These are phyloP conservation scores for Hanseniaspora gamundiae DNA, from an alignment of 1,139 yeast species.

Conservation along the genomic window DNA sequence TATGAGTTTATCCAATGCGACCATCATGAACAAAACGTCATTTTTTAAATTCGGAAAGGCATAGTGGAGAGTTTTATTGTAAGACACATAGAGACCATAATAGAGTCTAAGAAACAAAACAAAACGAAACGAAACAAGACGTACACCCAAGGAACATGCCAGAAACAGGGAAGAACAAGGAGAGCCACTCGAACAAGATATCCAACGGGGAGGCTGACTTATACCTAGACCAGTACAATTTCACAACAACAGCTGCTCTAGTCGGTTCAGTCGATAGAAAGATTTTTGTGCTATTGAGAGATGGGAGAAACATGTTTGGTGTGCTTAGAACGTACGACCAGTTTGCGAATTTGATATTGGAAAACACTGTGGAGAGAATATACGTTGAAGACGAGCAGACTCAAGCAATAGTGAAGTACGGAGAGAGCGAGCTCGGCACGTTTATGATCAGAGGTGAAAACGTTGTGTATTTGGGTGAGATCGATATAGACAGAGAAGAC, in stretches of 20 bases:
- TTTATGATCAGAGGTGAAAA: conserved; percentile 94
- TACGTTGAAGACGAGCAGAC: conserved; percentile 39
- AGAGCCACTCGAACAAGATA: not conserved
- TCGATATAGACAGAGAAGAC: conserved; percentile 82
- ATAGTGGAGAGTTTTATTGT: no score
- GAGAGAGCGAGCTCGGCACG: conserved; percentile 67
- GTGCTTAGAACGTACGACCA: conserved; percentile 92
- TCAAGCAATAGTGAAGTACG: conserved; percentile 26
- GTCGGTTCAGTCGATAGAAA: conserved; percentile 84
- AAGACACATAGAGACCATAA: no score
- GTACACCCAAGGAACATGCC: no score
- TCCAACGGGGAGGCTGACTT: conserved; percentile 29
- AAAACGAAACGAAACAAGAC: no score
- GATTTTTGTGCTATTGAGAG: conserved; percentile 70
- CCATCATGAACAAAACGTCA: no score
- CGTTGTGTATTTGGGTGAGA: conserved; percentile 90
- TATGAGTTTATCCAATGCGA: no score
- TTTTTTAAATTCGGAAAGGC: no score
- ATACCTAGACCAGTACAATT: conserved; percentile 53
- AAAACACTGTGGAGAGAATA: conserved; percentile 81
- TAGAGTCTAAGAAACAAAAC: not conserved
- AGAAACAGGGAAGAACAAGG: not conserved
- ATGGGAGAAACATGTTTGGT: conserved; percentile 82
- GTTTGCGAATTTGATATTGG: conserved; percentile 82
- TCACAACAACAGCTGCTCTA: conserved; percentile 93